Evolutionary conservation across 495 filamentous ascomycete species (phyloP).

Genomic region (Penicillium manginii): DNA sequence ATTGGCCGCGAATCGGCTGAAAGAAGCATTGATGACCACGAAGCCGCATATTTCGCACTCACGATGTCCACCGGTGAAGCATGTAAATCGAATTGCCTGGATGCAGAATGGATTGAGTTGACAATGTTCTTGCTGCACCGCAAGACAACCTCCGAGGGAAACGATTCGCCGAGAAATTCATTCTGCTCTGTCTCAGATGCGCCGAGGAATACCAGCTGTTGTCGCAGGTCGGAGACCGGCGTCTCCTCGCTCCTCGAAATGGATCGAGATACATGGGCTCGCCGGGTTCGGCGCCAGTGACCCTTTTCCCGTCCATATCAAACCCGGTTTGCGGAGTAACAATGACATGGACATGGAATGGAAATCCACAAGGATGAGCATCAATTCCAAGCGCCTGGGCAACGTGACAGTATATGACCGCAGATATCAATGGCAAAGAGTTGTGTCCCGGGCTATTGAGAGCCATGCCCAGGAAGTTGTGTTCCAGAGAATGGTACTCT

Average conservation of each 20-base stretch:
- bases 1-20: slow-evolving; percentile 47
- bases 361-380: slow-evolving; percentile 74
- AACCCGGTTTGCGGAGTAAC: slow-evolving; percentile 60
- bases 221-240: slow-evolving; percentile 56
- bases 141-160: slow-evolving; percentile 67
- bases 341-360: slow-evolving; percentile 78
- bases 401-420: slow-evolving; percentile 71
- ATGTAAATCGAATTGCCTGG: too few species aligned
- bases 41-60: slow-evolving; percentile 70
- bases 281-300: slow-evolving; percentile 42
- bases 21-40: slow-evolving; percentile 78
- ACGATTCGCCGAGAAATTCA: slow-evolving; percentile 61
- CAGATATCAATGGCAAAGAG: slow-evolving; percentile 78
- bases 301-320: slow-evolving; percentile 65
- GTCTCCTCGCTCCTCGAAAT: slow-evolving; percentile 73
- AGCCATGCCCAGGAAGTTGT: slow-evolving; percentile 80
- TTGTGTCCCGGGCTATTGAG: slow-evolving; percentile 63
- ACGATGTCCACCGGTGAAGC: slow-evolving; percentile 54
- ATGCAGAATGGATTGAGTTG: slow-evolving; percentile 54
- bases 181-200: slow-evolving; percentile 55
- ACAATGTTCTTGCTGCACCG: slow-evolving; percentile 83
- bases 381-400: slow-evolving; percentile 68
- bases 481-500: slow-evolving; percentile 77
- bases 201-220: slow-evolving; percentile 65
- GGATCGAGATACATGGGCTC: slow-evolving; percentile 82